Base-by-base conservation (phyloP, 225 moss, liverwort and hornwort species). In the Polytrichum formosum region DNA sequence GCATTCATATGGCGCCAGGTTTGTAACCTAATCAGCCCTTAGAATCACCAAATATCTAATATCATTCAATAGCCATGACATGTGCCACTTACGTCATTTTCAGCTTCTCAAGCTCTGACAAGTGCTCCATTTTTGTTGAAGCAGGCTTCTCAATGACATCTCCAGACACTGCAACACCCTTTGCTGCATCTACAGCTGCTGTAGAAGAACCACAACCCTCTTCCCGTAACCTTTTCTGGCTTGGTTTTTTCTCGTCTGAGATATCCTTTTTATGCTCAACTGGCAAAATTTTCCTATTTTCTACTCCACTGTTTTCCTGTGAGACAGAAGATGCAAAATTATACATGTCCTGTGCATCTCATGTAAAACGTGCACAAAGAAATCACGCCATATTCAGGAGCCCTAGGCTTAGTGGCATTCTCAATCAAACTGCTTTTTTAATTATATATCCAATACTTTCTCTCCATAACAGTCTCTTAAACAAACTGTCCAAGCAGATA, bases 201-300 rank as follows among this genome's bases (percentile, higher is more conserved):
- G 84, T 77, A 4, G 84, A 88, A 68, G 87, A 88, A 56, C 84
- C 84, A 75, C 87, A 84, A 27, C 81, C 87, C 79, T 88, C 87
- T 74, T 84, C 81, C 35, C 82, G 77, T 59, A 64, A 17, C 77
- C 84, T 82, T 73, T 82, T 88, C 67, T 75, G 81, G 62, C 77
- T 67, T 60, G 72, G 35, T 67, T 71, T 82, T 31, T 72, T 77
- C 56, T 79, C 87, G 31, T 84, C 84, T 26, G 63, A 54, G 33
- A 65, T 77, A 77, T 54, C 73, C 56, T 77, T 77, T 62, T 82
- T 68, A 53, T 82, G 84, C 73, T 84, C 87, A 55, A 67, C 73
- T 55, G 73, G 73, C 62, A 71, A 22, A 59, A 59, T 74, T 65
- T 87, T 83, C 74, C 83, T 87, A 30, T 73, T 86, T 76, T 76